Evolutionary conservation across 2,329 filamentous ascomycete species (phyloP).

Genomic region (Penicillium sp.): DNA sequence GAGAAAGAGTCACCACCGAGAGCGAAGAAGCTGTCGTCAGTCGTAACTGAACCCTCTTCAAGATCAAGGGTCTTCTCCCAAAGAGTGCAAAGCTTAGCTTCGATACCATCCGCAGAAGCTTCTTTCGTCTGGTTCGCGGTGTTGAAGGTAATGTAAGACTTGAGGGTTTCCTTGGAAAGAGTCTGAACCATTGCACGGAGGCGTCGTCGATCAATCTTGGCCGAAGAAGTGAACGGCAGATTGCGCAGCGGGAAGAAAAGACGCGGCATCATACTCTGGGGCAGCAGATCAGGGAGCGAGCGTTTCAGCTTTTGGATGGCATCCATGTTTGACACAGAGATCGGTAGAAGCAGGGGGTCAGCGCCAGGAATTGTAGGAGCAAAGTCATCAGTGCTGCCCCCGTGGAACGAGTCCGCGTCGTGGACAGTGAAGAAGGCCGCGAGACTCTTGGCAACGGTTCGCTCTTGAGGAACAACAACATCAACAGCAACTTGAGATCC

Average conservation of each 20-base stretch:
- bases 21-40: slow-evolving; percentile 45
- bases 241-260: slow-evolving; percentile 41
- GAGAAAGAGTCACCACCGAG: slow-evolving; percentile 47
- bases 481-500: slow-evolving; percentile 43
- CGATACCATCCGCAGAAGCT: slow-evolving; percentile 25
- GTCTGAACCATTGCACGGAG: slow-evolving; percentile 36
- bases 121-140: slow-evolving; percentile 12
- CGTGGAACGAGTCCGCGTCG: slow-evolving; percentile 14
- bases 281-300: slow-evolving; percentile 28
- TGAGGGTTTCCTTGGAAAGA: slow-evolving; percentile 32
- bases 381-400: slow-evolving; percentile 21
- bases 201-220: slow-evolving; percentile 40
- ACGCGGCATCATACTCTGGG: slow-evolving; percentile 43
- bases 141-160: slow-evolving; percentile 27
- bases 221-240: slow-evolving; percentile 42
- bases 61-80: slow-evolving; percentile 41
- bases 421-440: slow-evolving; percentile 34
- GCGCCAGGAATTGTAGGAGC: slow-evolving; percentile 12
- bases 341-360: slow-evolving; percentile 25
- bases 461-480: slow-evolving; percentile 33
- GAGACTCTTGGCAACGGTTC: slow-evolving; percentile 28
- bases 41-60: slow-evolving; percentile 35
- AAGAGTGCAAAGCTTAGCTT: slow-evolving; percentile 30
- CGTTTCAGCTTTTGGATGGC: slow-evolving; percentile 24
- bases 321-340: slow-evolving; percentile 21